Evolutionary conservation across 2,329 filamentous ascomycete genomes (phyloP).

Genomic region (Diplodia seriata): DNA sequence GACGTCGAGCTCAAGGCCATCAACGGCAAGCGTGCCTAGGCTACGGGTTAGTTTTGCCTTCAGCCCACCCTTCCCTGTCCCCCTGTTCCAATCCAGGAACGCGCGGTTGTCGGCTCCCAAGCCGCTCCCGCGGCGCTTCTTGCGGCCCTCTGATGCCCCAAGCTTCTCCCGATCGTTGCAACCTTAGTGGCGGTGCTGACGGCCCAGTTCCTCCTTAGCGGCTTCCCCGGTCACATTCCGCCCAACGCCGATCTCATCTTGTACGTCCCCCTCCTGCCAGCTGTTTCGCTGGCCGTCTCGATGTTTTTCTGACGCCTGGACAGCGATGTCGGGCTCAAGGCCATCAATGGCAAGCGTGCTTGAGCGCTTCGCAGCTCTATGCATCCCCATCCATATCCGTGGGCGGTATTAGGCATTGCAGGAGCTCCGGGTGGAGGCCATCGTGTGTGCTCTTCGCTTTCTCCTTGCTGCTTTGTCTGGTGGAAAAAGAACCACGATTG

Average conservation of each 20-base stretch:
- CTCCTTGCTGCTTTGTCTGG: neutral
- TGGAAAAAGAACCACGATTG: neutral
- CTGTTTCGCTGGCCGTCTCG: neutral
- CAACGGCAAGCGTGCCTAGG: conserved; percentile 57
- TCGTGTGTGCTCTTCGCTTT: conserved; percentile 9
- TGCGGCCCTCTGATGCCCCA: conserved; percentile 23
- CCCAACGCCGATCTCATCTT: conserved; percentile 78
- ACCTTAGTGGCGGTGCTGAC: conserved; percentile 37
- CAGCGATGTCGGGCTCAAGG: conserved; percentile 74
- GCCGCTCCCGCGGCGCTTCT: conserved; percentile 20
- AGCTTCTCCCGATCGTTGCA: conserved; percentile 15
- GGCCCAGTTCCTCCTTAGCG: conserved; percentile 56
- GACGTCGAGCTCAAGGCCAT: conserved; percentile 73
- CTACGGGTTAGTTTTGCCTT: neutral
- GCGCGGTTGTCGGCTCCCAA: conserved; percentile 7
- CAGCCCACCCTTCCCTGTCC: conserved; percentile 1
- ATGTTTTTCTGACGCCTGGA: conserved; percentile 15
- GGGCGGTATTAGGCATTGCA: conserved; percentile 17
- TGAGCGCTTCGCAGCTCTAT: conserved; percentile 36
- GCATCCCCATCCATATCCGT: neutral
- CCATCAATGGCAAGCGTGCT: conserved; percentile 61
- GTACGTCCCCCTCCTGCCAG: conserved; percentile 59
- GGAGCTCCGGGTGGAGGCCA: conserved; percentile 24
- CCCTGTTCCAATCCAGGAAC: conserved; percentile 32
- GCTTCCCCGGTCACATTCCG: conserved; percentile 81